Evolutionary conservation across 768 basidiomycete species (phyloP), one percentile per base, ranked within the genome.

Genomic region (Asterophora lycoperdoides): DNA sequence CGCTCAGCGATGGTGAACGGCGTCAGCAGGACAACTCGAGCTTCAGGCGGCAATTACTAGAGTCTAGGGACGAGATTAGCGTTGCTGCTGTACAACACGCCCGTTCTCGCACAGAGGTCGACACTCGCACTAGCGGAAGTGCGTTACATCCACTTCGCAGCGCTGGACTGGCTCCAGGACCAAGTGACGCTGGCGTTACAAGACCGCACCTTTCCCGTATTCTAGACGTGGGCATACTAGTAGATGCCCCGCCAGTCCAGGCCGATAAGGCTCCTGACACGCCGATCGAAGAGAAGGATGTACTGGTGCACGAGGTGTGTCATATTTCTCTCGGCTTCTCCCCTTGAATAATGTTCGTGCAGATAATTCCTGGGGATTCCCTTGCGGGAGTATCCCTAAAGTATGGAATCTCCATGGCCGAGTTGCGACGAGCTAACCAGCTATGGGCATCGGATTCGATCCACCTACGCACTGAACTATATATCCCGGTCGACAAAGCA

Each of bases 361-460:
- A 89, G 94, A 74, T 97, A 34, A 68, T 74, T 44, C 70, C 81
- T 2, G 76, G 71, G 13, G 94, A 98, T 63, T 88, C 94, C 8
- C 70, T 97, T 26, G 80, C 92, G 13, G 86, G 91, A 20, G 84
- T 98, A 10, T 83, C 95, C 0, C 72, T 98, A 41, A 90, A 84
- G 58, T 96, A 97, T 64, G 91, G 90, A 2, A 85, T 95, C 46
- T 78, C 84, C 14, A 72, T 96, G 45, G 78, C 89, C 20, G 84
- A 87, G 11, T 77, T 99, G 10, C 84, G 94, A 41, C 77, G 83
- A 56, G 84, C 84, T 41, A 99, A 99, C 65, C 90, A 93, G 55
- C 73, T 99, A 7, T 99, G 96, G 96, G 65, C 91, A 5, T 86
- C 89, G 6, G 96, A 98, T 63, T 78, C 91, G 1, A 88, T 99